A percentile compares a stretch with the other conserved stretches of the same genome.
These are phyloP conservation scores for Cardamine occulta DNA, from an alignment of 345 rosid species.

Conservation along the genomic window DNA sequence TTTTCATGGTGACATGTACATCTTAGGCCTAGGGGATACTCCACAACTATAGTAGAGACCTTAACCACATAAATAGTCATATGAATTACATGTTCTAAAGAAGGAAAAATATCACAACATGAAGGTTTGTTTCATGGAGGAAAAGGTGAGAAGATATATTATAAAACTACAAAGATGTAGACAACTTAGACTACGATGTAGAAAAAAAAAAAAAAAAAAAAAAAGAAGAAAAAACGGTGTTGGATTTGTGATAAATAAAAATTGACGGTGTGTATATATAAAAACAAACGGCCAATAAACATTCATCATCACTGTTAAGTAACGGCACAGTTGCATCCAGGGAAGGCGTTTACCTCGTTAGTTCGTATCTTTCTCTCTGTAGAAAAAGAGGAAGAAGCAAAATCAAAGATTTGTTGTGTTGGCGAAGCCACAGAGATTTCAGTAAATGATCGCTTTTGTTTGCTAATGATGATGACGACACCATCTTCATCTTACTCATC, in stretches of 20 bases:
- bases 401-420: conserved; percentile 26
- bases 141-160: not conserved
- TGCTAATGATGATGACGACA: conserved; percentile 49
- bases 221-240: too few relatives aligned
- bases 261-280: conserved; percentile 24
- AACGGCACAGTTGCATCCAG: conserved; percentile 56
- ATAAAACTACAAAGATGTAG: not conserved
- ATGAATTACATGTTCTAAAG: not conserved
- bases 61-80: not conserved
- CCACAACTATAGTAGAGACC: not conserved
- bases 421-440: conserved; percentile 16
- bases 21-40: not conserved
- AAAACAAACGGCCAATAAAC: conserved; percentile 2
- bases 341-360: conserved; percentile 48
- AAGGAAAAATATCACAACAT: not conserved
- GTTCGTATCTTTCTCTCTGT: conserved; percentile 33
- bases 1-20: not conserved
- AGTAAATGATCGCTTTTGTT: conserved; percentile 33
- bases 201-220: too few relatives aligned
- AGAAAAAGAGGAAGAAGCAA: conserved; percentile 13
- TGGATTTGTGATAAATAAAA: not conserved
- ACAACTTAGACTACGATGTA: not conserved
- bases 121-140: not conserved
- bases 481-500: conserved; percentile 47
- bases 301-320: conserved; percentile 51